Conservation (phyloP, 306 rosid genomes). For the Bauhinia variegata region DNA sequence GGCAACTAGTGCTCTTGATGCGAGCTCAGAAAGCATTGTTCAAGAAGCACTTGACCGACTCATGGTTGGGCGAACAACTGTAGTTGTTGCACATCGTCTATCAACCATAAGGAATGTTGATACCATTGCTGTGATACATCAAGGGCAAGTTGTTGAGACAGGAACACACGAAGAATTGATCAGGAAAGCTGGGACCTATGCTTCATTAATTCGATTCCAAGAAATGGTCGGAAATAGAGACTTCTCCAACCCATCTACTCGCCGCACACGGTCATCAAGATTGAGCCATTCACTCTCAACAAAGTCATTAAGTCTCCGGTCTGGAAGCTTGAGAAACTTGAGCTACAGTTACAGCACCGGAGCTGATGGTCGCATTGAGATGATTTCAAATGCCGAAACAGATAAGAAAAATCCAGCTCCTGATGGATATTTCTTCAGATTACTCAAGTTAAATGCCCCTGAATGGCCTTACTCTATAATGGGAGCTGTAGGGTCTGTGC, state of each 20-base stretch:
- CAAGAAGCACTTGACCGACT: conserved; percentile 97
- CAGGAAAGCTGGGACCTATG: conserved; percentile 79
- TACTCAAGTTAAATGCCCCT: conserved; percentile 85
- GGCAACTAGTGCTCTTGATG: conserved; percentile 98
- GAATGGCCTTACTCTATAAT: conserved; percentile 99
- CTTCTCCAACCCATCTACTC: conserved; percentile 87
- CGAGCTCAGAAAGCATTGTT: conserved; percentile 93
- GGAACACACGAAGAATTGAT: conserved; percentile 96
- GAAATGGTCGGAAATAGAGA: conserved; percentile 88
- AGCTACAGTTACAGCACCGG: conserved; percentile 94
- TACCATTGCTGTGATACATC: conserved; percentile 88
- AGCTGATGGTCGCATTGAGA: conserved; percentile 94
- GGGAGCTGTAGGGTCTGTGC: conserved; percentile 93
- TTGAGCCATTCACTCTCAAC: conserved; percentile 91
- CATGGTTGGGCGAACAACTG: conserved; percentile 93
- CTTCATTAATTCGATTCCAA: conserved; percentile 91
- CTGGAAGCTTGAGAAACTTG: conserved; percentile 88
- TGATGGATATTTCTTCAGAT: conserved; percentile 71
- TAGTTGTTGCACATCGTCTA: conserved; percentile 90
- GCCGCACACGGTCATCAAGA: conserved; percentile 78
- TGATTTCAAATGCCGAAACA: conserved; percentile 94
- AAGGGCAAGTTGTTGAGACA: conserved; percentile 92
- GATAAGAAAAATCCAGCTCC: conserved; percentile 91
- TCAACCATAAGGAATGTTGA: conserved; percentile 93
- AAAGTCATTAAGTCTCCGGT: conserved; percentile 89